Conservation (phyloP, 306 rosid genomes). For the Prunus armeniaca region DNA sequence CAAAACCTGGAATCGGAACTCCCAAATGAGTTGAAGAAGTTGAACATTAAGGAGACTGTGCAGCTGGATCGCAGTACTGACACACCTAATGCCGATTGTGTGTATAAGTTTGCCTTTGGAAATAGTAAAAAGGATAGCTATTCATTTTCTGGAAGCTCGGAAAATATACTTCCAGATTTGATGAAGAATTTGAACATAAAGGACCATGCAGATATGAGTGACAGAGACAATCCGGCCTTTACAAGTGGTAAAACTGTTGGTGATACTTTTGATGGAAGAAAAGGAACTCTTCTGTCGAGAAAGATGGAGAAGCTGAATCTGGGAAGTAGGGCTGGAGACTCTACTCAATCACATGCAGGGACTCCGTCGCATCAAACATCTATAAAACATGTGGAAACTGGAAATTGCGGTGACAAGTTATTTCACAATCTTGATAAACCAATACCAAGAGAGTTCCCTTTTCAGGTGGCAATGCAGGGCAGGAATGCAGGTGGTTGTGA, state of each 20-base stretch:
- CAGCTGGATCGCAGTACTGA: conserved; percentile 17
- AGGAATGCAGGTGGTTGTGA: conserved; percentile 23
- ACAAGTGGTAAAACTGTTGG: conserved; percentile 14
- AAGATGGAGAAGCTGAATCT: conserved; percentile 46
- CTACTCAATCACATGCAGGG: conserved; percentile 27
- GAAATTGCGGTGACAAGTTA: conserved; percentile 13
- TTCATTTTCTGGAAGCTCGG: conserved; percentile 26
- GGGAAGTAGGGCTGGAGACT: conserved; percentile 25
- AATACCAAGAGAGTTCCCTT: too few relatives aligned
- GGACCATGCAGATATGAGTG: conserved; percentile 23
- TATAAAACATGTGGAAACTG: conserved; percentile 26
- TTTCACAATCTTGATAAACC: neutral
- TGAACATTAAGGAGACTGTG: conserved; percentile 38
- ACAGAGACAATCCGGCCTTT: conserved; percentile 13
- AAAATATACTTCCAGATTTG: conserved; percentile 36
- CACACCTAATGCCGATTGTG: conserved; percentile 9
- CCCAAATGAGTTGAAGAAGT: conserved; percentile 46
- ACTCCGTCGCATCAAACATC: conserved; percentile 26
- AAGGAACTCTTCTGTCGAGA: conserved; percentile 32
- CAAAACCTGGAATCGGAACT: conserved; percentile 44
- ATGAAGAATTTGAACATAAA: conserved; percentile 57
- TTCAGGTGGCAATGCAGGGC: neutral
- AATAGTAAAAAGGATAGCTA: conserved; percentile 15
- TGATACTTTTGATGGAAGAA: conserved; percentile 27
- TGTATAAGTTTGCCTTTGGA: conserved; percentile 25